These are phyloP conservation scores for Tulasnella sp. DNA, from an alignment of 768 basidiomycete species.

Conservation along the genomic window DNA sequence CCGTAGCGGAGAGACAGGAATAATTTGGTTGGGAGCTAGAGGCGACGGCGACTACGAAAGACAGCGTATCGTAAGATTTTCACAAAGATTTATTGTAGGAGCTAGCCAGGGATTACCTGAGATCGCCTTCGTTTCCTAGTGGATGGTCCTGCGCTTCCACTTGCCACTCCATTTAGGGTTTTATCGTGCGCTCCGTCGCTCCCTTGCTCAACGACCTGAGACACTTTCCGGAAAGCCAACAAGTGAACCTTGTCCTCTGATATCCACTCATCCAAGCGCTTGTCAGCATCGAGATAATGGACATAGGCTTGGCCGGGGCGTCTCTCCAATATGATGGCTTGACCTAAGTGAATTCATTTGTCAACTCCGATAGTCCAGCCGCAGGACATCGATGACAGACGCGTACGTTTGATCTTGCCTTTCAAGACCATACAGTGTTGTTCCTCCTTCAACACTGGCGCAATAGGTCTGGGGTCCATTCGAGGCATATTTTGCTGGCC, in stretches of 20 bases:
- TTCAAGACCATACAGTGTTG: too few relatives aligned
- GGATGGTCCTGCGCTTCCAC: constrained; percentile 16
- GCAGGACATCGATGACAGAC: too few relatives aligned
- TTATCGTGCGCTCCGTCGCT: neutral
- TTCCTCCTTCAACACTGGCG: too few relatives aligned
- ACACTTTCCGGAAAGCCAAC: constrained; percentile 21
- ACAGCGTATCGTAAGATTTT: too few relatives aligned
- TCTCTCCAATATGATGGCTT: constrained; percentile 30
- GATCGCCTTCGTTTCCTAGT: constrained; percentile 1
- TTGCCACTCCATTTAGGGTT: constrained; percentile 20
- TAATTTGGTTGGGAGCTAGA: too few relatives aligned
- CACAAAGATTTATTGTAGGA: too few relatives aligned
- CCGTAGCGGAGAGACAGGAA: too few relatives aligned
- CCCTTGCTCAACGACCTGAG: neutral
- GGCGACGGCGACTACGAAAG: neutral
- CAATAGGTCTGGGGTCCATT: too few relatives aligned
- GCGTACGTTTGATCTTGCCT: too few relatives aligned
- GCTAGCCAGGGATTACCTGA: neutral
- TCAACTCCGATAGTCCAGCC: too few relatives aligned
- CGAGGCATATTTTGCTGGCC: too few relatives aligned
- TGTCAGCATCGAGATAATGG: constrained; percentile 61
- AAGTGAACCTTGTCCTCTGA: constrained; percentile 31
- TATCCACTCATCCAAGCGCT: constrained; percentile 67
- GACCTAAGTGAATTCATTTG: neutral
- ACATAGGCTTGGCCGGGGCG: constrained; percentile 46